Base-by-base conservation (phyloP, 2,329 filamentous ascomycete genomes). In the Xylaria digitata region DNA sequence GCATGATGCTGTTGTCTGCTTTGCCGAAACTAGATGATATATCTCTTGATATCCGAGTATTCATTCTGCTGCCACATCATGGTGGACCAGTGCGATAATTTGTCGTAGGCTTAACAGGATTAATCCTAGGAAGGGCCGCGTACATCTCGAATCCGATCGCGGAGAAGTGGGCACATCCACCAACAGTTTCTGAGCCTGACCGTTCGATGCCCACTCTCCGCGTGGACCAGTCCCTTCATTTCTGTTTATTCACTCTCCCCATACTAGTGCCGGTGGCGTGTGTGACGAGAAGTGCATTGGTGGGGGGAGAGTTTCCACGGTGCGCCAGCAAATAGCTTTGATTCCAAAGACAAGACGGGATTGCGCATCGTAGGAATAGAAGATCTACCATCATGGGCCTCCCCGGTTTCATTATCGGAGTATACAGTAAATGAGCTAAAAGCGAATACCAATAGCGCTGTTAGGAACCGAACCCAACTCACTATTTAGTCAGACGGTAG, bases 361-460 rank as follows among this genome's bases (percentile, higher is more conserved):
- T 52, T 32, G 13, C 37, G 54, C n/a, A 19, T 37, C 8, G 55
- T 49, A 15, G 40, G 40, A 30, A 53, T 19, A 49, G 26, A 32
- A 37, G 5, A 21, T 37, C 26, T n/a, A 30, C 40, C 7, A 55
- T 37, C 17, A 32, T 42, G 52, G 32, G 32, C 26, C 17, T 52
- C 45, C 19, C 53, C 32, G 26, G 34, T 7, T 49, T 57, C 32
- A 52, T 49, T 55, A 50, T 63, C 60, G 42, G 60, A 54, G 43
- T 4, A 40, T n/a, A n/a, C n/a, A n/a, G n/a, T n/a, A n/a, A n/a
- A n/a, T n/a, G n/a, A n/a, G n/a, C n/a, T n/a, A n/a, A n/a, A n/a
- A n/a, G n/a, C n/a, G n/a, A n/a, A n/a, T n/a, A n/a, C n/a, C n/a
- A n/a, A n/a, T n/a, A n/a, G n/a, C n/a, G n/a, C n/a, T n/a, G n/a